A percentile compares a stretch with the other conserved stretches of the same genome.
phyloP scores from a whole-genome alignment of 352 stramenopile genomes.

The Albugo candida region DNA sequence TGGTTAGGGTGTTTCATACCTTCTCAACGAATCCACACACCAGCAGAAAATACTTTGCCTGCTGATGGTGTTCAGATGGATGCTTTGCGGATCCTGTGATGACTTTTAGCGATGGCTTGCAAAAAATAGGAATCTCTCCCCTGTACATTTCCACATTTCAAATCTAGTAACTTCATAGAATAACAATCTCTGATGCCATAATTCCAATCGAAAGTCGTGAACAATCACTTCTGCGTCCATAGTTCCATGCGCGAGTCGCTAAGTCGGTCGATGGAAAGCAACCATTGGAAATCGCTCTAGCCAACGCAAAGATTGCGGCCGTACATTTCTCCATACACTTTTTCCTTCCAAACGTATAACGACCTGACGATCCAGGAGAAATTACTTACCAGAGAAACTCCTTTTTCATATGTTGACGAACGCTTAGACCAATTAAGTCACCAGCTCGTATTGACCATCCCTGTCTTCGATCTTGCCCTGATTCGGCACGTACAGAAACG shows the following conservation, averaged over 20 bases:
- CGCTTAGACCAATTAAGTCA: constrained; percentile 1
- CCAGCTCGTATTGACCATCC: no score
- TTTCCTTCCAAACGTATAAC: constrained; percentile 46
- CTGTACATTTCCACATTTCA: constrained; percentile 37
- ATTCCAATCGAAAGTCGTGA: constrained; percentile 65
- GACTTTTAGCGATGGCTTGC: no score
- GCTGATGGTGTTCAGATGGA: neutral
- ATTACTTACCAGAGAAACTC: constrained; percentile 64
- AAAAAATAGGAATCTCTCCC: constrained; percentile 41
- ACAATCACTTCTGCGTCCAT: constrained; percentile 80
- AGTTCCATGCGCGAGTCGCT: constrained; percentile 64
- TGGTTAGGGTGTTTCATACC: constrained; percentile 15
- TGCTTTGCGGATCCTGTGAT: neutral
- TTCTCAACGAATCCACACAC: constrained; percentile 13
- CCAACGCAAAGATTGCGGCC: constrained; percentile 55
- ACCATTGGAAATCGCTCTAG: constrained; percentile 75
- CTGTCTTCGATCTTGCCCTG: constrained; percentile 22
- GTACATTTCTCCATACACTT: constrained; percentile 62
- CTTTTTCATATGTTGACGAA: constrained; percentile 36
- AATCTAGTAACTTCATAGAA: neutral
- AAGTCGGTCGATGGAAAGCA: constrained; percentile 74
- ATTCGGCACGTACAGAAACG: constrained; percentile 70
- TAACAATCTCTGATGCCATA: constrained; percentile 52
- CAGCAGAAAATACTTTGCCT: constrained; percentile 4
- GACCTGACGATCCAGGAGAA: constrained; percentile 60